phyloP scores from a whole-genome alignment of 2,329 filamentous ascomycete species.

The Colletotrichum liaoningense region DNA sequence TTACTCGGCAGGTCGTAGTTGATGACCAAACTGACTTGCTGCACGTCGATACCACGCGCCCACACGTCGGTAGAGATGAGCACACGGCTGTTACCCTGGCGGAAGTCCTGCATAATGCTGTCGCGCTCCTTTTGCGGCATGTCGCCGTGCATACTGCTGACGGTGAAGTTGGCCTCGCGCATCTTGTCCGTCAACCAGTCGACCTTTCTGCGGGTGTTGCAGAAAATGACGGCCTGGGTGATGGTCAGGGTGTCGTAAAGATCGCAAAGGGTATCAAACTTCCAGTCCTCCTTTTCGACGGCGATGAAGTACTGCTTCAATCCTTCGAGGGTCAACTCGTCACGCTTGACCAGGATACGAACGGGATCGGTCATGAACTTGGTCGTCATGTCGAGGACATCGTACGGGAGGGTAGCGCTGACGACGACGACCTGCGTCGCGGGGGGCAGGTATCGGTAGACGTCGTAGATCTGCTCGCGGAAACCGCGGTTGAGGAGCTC shows the following conservation, averaged over 20 bases:
- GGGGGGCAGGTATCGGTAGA: slow-evolving; percentile 95
- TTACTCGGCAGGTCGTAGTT: slow-evolving; percentile 99
- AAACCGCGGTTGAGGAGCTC: slow-evolving; percentile 90
- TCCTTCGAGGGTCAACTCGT: slow-evolving; percentile 96
- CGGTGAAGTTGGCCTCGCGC: slow-evolving; percentile 98
- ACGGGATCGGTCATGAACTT: slow-evolving; percentile 99
- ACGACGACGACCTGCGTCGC: slow-evolving; percentile 99
- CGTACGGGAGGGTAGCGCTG: slow-evolving; percentile 95
- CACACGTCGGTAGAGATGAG: slow-evolving; percentile 98
- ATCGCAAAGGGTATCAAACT: slow-evolving; percentile 98
- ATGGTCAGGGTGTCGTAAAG: slow-evolving; percentile 99
- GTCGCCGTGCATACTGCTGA: slow-evolving; percentile 98
- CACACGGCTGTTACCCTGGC: slow-evolving; percentile 94
- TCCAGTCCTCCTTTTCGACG: slow-evolving; percentile 99
- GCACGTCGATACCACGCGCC: slow-evolving; percentile 98
- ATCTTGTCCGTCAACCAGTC: slow-evolving; percentile 99
- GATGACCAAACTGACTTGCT: slow-evolving; percentile 98
- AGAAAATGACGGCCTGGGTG: slow-evolving; percentile 99
- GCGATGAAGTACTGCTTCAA: slow-evolving; percentile 99
- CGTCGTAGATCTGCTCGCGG: slow-evolving; percentile 98
- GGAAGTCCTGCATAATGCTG: slow-evolving; percentile 99
- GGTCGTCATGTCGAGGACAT: slow-evolving; percentile 98
- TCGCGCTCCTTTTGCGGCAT: slow-evolving; percentile 99
- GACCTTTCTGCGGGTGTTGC: slow-evolving; percentile 98
- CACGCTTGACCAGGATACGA: slow-evolving; percentile 96